Evolutionary conservation across 371 early-diverging fungal species (phyloP), one percentile per base, ranked within the genome.

Genomic region (Chytridium lagenaria): DNA sequence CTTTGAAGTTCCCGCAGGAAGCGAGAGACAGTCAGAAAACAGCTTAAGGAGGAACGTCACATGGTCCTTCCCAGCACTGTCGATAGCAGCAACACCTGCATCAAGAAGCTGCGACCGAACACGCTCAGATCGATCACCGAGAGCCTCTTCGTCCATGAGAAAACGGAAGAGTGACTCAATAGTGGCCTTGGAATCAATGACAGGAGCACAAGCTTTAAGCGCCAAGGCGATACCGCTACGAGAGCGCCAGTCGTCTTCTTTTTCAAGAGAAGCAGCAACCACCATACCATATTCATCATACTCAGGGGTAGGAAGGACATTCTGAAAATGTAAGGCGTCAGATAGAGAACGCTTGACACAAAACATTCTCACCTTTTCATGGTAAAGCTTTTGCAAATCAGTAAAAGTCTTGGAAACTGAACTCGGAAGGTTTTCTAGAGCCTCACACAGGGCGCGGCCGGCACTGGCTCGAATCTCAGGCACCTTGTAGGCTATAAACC

Each of bases 281-380:
- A 96, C 87, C 80, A 98, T 91, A 55, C 96, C 97, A 71, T 87
- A 95, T 51, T 90, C 90, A 79, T 98, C 96, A 69, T 92, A 94
- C 77, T 95, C 93, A 1, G 96, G 96, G 31, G 90, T 90, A 16
- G 95, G 87, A n/a, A 92, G 84, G 40, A 87, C 85, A 50, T 91
- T 89, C 87, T 91, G 79, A 10, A 26, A 23, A 12, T 39, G 38
- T 19, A 68, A 49, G 10, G 80, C 12, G 70, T 7, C 57, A 59
- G 40, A 33, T 10, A 50, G 2, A 49, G 31, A 28, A 52, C n/a
- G 0, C 16, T 55, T 59, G 28, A 23, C 15, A 55, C 34, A 22
- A 51, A 2, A 38, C 19, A 16, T 15, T 28, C 30, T 2, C 44
- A 80, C 78, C 71, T 83, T 77, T 37, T 78, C 71, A 38, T 57